Conservation (phyloP, 2,329 filamentous ascomycete species). For the Colletotrichum nymphaeae region DNA sequence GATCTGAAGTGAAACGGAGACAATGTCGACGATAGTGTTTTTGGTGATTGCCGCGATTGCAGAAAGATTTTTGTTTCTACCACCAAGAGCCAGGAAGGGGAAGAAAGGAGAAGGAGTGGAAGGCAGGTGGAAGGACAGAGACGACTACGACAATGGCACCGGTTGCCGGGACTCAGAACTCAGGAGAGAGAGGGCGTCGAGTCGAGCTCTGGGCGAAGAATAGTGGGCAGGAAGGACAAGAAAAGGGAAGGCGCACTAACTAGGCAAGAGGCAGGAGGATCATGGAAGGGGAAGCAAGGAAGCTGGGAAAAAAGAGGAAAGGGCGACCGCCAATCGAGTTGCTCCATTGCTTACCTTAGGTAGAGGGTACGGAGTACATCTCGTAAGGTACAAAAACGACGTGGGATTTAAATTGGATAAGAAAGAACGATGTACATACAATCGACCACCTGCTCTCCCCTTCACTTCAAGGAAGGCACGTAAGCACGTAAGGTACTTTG, state of each 20-base stretch:
- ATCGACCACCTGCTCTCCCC: not conserved
- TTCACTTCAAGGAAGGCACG: not conserved
- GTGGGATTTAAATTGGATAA: not conserved
- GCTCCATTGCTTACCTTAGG: not conserved
- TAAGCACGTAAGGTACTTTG: not conserved
- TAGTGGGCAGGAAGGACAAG: slow-evolving; percentile 4
- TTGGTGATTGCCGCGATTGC: not conserved
- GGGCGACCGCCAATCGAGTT: slow-evolving; percentile 1
- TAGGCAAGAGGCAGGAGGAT: not conserved
- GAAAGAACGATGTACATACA: not conserved
- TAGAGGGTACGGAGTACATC: not conserved
- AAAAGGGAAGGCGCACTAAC: not conserved
- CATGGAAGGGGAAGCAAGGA: slow-evolving; percentile 11
- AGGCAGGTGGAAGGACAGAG: slow-evolving; percentile 3
- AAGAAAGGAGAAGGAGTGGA: not conserved
- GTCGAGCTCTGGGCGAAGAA: not conserved
- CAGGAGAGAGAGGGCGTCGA: not conserved
- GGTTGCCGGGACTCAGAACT: not conserved
- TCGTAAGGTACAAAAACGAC: not conserved
- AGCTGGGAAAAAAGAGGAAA: not conserved
- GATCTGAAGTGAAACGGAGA: slow-evolving; percentile 20
- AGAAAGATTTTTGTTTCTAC: not conserved
- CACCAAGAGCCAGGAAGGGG: not conserved
- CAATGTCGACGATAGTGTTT: not conserved
- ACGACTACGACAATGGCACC: not conserved